These are phyloP conservation scores for Magnolia sinica DNA, from an alignment of 164 flowering plant species.

Conservation along the genomic window DNA sequence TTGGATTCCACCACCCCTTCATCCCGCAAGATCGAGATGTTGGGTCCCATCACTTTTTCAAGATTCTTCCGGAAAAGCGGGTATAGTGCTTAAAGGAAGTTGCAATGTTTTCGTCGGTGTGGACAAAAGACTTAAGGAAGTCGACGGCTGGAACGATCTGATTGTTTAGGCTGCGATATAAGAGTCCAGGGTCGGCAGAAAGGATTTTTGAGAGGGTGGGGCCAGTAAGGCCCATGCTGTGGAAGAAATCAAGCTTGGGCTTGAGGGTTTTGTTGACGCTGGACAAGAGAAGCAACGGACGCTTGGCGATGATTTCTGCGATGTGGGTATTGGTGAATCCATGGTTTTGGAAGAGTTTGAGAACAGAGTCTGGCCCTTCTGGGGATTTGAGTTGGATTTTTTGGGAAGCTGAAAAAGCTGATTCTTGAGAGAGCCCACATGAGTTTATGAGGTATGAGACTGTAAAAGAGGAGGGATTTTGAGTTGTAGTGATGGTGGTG, in stretches of 20 bases:
- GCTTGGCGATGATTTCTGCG: neutral
- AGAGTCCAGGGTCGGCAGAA: neutral
- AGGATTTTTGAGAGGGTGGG: neutral
- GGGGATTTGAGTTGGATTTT: neutral
- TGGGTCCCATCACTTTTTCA: neutral
- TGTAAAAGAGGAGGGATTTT: neutral
- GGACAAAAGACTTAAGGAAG: neutral
- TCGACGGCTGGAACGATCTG: neutral
- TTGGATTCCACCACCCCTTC: neutral
- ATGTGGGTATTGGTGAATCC: neutral
- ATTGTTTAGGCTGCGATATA: neutral
- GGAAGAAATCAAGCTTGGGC: neutral
- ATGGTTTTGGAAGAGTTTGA: neutral
- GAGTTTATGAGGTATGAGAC: neutral
- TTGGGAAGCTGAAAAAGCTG: neutral
- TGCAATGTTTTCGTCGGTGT: neutral
- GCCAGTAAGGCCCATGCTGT: neutral
- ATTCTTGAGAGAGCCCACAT: constrained; percentile 1
- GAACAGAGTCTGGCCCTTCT: neutral
- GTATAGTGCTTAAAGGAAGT: neutral
- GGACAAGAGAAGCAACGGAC: neutral
- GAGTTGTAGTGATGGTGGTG: neutral
- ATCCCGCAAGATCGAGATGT: neutral
- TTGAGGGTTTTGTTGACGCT: neutral
- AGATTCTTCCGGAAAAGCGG: neutral